A percentile compares a stretch with the other conserved stretches of the same genome.
Evolutionary conservation across 768 basidiomycete genomes (phyloP).

Genomic region (Boletus huronensis): DNA sequence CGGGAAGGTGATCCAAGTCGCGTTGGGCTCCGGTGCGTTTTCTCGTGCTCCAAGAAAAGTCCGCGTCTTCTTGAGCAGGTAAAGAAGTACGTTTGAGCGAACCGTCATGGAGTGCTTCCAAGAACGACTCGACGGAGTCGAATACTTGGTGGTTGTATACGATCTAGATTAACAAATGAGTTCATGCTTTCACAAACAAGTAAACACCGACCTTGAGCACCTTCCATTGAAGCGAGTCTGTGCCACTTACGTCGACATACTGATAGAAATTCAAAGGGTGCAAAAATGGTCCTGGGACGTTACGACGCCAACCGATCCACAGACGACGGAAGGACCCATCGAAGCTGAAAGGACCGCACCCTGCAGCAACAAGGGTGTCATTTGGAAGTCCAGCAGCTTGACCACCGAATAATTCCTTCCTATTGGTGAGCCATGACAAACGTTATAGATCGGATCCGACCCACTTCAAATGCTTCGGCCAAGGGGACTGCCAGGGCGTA

Average conservation of each 20-base stretch:
- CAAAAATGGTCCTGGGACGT: slow-evolving; percentile 49
- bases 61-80: slow-evolving; percentile 28
- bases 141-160: slow-evolving; percentile 63
- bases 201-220: slow-evolving; percentile 41
- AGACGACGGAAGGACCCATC: slow-evolving; percentile 57
- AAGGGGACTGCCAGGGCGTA: slow-evolving; percentile 35
- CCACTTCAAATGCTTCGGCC: slow-evolving; percentile 41
- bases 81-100: slow-evolving; percentile 42
- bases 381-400: slow-evolving; percentile 41
- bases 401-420: slow-evolving; percentile 49
- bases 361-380: slow-evolving; percentile 48
- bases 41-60: slow-evolving; percentile 46
- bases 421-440: neutral
- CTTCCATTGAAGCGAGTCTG: slow-evolving; percentile 49
- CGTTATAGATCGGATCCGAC: neutral
- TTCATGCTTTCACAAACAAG: neutral
- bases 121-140: slow-evolving; percentile 43
- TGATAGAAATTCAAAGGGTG: slow-evolving; percentile 54
- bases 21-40: slow-evolving; percentile 38
- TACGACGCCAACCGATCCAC: slow-evolving; percentile 51
- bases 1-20: slow-evolving; percentile 63
- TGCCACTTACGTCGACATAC: slow-evolving; percentile 55
- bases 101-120: slow-evolving; percentile 50
- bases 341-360: slow-evolving; percentile 51
- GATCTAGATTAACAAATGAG: slow-evolving; percentile 31